These are phyloP conservation scores for Pachyrhizus erosus DNA, from an alignment of 306 rosid genomes.

Conservation along the genomic window DNA sequence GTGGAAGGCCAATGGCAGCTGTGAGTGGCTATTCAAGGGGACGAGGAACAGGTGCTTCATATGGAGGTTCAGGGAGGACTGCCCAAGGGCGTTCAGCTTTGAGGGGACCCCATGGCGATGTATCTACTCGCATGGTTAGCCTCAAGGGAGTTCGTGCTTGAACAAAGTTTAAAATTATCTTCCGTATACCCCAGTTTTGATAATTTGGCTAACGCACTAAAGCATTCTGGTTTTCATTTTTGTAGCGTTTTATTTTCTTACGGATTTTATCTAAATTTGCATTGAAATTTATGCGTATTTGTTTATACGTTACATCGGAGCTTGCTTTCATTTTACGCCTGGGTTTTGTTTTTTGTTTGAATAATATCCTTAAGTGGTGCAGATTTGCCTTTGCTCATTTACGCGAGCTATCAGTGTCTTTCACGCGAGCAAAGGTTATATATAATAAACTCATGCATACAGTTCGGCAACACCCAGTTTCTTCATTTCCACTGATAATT, in stretches of 20 bases:
- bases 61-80: slow-evolving; percentile 11
- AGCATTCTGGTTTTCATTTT: slow-evolving; percentile 23
- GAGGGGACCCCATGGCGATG: slow-evolving; percentile 71
- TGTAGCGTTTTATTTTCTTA: neutral
- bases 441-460: neutral
- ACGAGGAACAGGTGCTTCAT: slow-evolving; percentile 49
- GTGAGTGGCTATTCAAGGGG: slow-evolving; percentile 65
- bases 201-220: slow-evolving; percentile 8
- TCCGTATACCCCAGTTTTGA: neutral
- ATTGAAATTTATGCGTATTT: neutral
- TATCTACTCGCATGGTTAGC: slow-evolving; percentile 83
- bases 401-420: neutral
- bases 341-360: neutral
- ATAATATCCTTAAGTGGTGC: neutral
- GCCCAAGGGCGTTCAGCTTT: slow-evolving; percentile 48
- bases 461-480: neutral
- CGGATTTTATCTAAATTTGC: neutral
- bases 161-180: neutral
- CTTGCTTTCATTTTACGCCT: neutral
- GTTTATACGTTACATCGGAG: neutral
- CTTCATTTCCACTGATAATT: neutral
- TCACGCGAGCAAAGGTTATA: neutral
- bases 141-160: slow-evolving; percentile 70
- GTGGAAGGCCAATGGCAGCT: slow-evolving; percentile 54
- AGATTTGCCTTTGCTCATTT: neutral